Percentiles rank a stretch among this genome's conserved stretches.
Evolutionary conservation across 2,329 filamentous ascomycete species (phyloP).

Genomic region (Penicillium sp.): DNA sequence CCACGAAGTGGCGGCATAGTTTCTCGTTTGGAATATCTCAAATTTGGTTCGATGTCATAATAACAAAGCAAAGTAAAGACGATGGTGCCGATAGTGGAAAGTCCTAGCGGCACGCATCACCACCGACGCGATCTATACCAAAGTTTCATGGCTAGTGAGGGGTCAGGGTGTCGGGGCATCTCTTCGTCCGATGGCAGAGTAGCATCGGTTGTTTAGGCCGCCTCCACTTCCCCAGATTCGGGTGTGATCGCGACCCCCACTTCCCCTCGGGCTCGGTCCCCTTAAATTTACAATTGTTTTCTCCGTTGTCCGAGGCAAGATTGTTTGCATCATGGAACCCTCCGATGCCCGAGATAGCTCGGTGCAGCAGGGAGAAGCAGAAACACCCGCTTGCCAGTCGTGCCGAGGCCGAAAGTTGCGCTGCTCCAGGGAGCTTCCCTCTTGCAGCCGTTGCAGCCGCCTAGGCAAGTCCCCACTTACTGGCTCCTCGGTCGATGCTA

Average conservation of each 20-base stretch:
- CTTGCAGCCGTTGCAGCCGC: constrained; percentile 7
- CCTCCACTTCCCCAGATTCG: neutral
- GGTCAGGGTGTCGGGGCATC: neutral
- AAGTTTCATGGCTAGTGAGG: neutral
- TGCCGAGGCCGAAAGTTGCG: constrained; percentile 14
- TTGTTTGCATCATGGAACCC: constrained; percentile 1
- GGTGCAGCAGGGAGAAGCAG: neutral
- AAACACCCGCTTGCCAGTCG: constrained; percentile 23
- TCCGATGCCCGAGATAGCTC: constrained; percentile 2
- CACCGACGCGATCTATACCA: no score
- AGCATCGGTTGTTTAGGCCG: neutral
- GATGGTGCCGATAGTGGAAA: no score
- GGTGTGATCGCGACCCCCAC: neutral
- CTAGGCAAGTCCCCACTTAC: constrained; percentile 1
- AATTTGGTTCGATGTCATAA: no score
- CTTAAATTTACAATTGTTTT: neutral
- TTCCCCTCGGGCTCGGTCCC: no score
- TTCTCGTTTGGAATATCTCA: no score
- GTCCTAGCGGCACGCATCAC: no score
- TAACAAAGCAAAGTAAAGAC: no score
- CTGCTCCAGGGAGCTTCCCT: constrained; percentile 10
- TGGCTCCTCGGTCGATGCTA: neutral
- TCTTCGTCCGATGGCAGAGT: constrained; percentile 3
- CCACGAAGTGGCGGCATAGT: constrained; percentile 1
- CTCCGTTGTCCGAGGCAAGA: neutral